Evolutionary conservation across 176 grass and related monocot genomes (phyloP).

Genomic region (Eragrostis nindensis): DNA sequence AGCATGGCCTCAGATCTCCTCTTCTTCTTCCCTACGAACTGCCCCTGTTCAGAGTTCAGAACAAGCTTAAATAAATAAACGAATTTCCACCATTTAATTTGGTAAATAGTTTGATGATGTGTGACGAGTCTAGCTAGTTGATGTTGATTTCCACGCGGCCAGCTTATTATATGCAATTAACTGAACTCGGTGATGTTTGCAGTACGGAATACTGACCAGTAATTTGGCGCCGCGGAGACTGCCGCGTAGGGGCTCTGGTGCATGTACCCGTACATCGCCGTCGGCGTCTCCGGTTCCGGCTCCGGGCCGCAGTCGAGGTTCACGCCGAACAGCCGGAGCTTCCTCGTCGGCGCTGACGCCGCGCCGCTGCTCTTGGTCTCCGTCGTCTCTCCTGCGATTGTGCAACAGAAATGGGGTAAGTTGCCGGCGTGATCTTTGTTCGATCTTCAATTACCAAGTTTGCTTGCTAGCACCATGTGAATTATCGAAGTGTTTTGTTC

Average conservation of each 20-base stretch:
- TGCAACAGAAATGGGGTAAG: slow-evolving; percentile 25
- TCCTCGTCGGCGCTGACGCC: slow-evolving; percentile 48
- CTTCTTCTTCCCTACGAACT: slow-evolving; percentile 46
- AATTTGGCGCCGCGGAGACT: slow-evolving; percentile 53
- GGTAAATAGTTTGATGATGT: not conserved
- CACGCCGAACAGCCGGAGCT: slow-evolving; percentile 87
- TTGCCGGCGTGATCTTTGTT: not conserved
- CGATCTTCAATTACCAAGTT: too few relatives aligned
- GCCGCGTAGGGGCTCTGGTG: slow-evolving; percentile 60
- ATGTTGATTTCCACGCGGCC: not conserved
- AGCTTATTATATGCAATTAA: slow-evolving; percentile 29
- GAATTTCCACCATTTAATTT: not conserved
- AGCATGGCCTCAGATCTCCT: slow-evolving; percentile 53
- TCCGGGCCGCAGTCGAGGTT: slow-evolving; percentile 77
- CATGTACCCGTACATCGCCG: slow-evolving; percentile 55
- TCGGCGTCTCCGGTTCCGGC: slow-evolving; percentile 50
- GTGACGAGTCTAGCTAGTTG: not conserved
- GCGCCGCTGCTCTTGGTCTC: slow-evolving; percentile 53
- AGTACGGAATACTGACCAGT: slow-evolving; percentile 53
- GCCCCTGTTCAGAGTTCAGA: slow-evolving; percentile 38
- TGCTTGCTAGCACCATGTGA: not conserved
- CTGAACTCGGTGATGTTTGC: slow-evolving; percentile 28
- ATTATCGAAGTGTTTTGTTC: slow-evolving; percentile 8
- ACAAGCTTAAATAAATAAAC: not conserved
- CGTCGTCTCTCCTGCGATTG: slow-evolving; percentile 40